These are phyloP conservation scores for Neurospora sp. DNA, from an alignment of 495 filamentous ascomycete species.

Conservation along the genomic window DNA sequence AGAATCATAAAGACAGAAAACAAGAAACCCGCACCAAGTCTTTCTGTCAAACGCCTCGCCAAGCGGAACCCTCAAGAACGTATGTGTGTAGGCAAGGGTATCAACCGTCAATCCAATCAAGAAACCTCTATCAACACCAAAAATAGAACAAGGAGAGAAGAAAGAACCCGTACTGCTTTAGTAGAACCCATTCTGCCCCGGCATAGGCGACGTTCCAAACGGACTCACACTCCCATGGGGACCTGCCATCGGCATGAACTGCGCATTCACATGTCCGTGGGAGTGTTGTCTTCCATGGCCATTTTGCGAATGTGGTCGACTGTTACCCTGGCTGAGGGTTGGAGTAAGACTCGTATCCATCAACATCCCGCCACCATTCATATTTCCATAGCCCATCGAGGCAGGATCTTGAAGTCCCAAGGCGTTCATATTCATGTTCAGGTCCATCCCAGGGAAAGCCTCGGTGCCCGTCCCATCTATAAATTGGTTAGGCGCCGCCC, in stretches of 20 bases:
- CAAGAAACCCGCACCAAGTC: background rate
- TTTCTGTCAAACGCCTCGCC: background rate
- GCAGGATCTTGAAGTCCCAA: constrained; percentile 28
- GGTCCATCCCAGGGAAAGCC: constrained; percentile 25
- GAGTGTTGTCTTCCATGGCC: background rate
- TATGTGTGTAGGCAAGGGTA: background rate
- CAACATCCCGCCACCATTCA: background rate
- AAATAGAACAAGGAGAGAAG: background rate
- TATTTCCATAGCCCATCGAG: background rate
- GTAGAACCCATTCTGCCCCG: background rate
- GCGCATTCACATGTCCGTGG: background rate
- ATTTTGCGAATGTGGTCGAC: background rate
- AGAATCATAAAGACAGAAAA: background rate
- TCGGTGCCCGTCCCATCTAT: constrained; percentile 15
- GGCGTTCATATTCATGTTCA: constrained; percentile 22
- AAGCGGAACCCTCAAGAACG: background rate
- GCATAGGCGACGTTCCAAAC: background rate
- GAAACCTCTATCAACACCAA: background rate
- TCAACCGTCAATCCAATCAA: background rate
- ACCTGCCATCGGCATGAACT: background rate
- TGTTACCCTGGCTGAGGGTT: background rate
- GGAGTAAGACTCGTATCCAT: background rate
- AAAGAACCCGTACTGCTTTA: background rate
- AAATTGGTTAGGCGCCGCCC: constrained; percentile 7
- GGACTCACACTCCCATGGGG: background rate